Base-by-base conservation (phyloP, 2,329 filamentous ascomycete genomes). In the Coleophoma cylindrospora region DNA sequence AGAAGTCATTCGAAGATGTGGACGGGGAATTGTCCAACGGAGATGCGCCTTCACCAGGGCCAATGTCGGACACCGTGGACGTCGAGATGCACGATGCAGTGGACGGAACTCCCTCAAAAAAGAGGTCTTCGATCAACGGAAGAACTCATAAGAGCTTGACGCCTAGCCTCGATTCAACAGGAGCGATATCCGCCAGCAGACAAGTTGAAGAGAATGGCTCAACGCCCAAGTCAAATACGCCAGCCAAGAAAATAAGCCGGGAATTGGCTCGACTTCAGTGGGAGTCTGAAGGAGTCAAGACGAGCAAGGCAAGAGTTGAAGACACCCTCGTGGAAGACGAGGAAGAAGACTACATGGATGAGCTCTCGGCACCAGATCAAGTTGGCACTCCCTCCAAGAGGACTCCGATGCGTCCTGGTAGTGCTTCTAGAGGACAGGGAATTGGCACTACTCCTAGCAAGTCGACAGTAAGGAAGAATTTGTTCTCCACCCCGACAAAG, bases 401-500 rank as follows among this genome's bases (percentile, higher is more conserved):
- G 12, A 15, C n/a, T 13, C 34, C 27, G 7, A 41, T 37, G 3
- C 14, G 12, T n/a, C 22, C 15, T 43, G 37, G 34, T 22, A 48
- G 40, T 32, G 22, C 10, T 3, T 40, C 15, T 12, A 44, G 37
- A 43, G 2, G 17, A 44, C 9, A 55, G 55, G 45, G 48, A 43
- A 32, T 52, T 41, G 19, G 33, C 3, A 17, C 48, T 2, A 64
- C 57, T 7, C 59, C 62, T 15, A 58, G 32, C 13, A 58, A 58
- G 32, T 43, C 43, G 11, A 19, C 47, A 11, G 50, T 57, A 48
- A 54, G 50, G 34, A 61, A 60, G 34, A 60, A 51, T 36, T 55
- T 63, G 9, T 66, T 65, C 43, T 55, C 57, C 10, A 66, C 64
- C 17, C 64, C 64, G 13, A 46, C 52, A 7, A 63, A 64, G 36